Conservation (phyloP, 805 yeast genomes). For the Candida koratica region DNA sequence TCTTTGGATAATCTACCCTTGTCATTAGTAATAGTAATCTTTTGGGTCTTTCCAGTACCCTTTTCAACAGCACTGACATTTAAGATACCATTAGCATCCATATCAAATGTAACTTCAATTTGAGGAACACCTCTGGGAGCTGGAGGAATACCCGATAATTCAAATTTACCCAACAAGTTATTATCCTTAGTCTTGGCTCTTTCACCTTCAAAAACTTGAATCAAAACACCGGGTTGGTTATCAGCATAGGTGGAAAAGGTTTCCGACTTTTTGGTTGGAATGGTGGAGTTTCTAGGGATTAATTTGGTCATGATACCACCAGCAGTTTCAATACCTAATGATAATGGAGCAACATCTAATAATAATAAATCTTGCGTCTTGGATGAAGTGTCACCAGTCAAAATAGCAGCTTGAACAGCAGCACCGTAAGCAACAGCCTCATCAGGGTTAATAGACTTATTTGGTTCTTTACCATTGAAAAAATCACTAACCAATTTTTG, state of each 20-base stretch:
- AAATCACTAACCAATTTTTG: conserved; percentile 93
- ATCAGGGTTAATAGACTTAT: conserved; percentile 95
- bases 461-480: conserved; percentile 97
- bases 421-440: conserved; percentile 99
- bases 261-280: conserved; percentile 97
- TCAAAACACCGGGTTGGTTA: conserved; percentile 97
- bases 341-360: conserved; percentile 96
- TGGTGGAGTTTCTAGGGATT: conserved; percentile 97
- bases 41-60: conserved; percentile 96
- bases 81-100: conserved; percentile 96
- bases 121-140: conserved; percentile 99
- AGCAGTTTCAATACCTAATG: conserved; percentile 97
- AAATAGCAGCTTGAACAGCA: conserved; percentile 96
- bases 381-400: conserved; percentile 93
- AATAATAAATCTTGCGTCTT: conserved; percentile 93
- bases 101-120: conserved; percentile 94
- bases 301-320: conserved; percentile 99
- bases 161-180: conserved; percentile 95
- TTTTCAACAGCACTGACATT: conserved; percentile 95
- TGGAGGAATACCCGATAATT: conserved; percentile 94
- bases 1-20: conserved; percentile 98
- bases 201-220: conserved; percentile 98
- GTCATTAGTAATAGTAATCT: conserved; percentile 97
- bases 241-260: conserved; percentile 95
- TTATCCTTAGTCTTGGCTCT: conserved; percentile 94